Base-by-base conservation (phyloP, 495 filamentous ascomycete species). In the Trichoderma gamsii region DNA sequence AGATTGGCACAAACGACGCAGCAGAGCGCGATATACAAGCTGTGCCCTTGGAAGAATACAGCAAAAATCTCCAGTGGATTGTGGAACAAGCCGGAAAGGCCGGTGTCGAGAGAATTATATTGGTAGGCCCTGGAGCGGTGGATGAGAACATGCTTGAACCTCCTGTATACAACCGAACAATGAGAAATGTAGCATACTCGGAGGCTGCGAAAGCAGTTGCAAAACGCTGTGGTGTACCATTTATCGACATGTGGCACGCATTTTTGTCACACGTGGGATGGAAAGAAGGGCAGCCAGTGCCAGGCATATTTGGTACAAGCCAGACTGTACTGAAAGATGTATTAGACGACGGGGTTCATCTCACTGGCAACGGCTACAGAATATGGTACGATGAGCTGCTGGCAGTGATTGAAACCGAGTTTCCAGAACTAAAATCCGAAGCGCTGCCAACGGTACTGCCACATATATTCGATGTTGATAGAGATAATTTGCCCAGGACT, bases 191-290 rank as follows among this genome's bases (percentile, higher is more conserved):
- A 12, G 11, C 29, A 15, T 61, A 61, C 16, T 61, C 56, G 25
- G 56, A 61, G 3, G 56, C 56, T 6, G 56, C 56, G 1, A 61
- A 61, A 61, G 56, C 16, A 0, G 56, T 61, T 11, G 56, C 56
- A 32, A 18, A 12, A 29, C 56, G 56, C 12, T 61, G 56, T 16
- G 56, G 56, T 32, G 56, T 61, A 5, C 56, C 56, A 21, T 61
- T 61, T 25, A 61, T 61, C 12, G 56, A 61, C 16, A 61, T 61
- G 56, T 61, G 56, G 56, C 56, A 35, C 13, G 35, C 56, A 18
- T 16, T 61, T 27, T 32, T 61, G 56, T 13, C 56, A 4, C 56
- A 35, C 4, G 56, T 18, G 2, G 56, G 56, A 32, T 61, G 56
- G 56, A 61, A 61, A 21, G n/a, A 61, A 7, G 56, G 56, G 11